A percentile compares a stretch with the other conserved stretches of the same genome.
Conservation (phyloP, 495 filamentous ascomycete species). For the Elaphomyces granulatus region DNA sequence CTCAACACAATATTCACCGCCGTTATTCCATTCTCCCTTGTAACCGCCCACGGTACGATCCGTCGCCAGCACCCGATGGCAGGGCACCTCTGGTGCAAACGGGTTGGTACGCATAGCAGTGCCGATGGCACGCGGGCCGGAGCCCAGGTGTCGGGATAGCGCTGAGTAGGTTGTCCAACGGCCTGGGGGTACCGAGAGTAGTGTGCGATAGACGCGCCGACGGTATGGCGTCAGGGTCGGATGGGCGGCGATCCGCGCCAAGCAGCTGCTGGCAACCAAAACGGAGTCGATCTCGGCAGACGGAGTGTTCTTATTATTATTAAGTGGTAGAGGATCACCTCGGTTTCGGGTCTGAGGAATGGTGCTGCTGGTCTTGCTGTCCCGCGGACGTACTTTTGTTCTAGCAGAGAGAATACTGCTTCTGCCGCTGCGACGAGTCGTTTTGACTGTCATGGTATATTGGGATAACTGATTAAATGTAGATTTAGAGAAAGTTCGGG, state of each 20-base stretch:
- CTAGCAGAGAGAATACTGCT: too few species aligned
- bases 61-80: constrained; percentile 27
- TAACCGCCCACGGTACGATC: constrained; percentile 12
- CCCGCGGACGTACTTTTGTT: too few species aligned
- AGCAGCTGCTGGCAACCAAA: too few species aligned
- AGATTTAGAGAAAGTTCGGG: too few species aligned
- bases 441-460: too few species aligned
- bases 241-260: constrained; percentile 21
- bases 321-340: too few species aligned
- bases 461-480: too few species aligned
- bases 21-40: constrained; percentile 12
- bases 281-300: too few species aligned
- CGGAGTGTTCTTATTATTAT: too few species aligned
- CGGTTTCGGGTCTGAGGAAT: too few species aligned
- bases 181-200: constrained; percentile 56
- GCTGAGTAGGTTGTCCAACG: constrained; percentile 60
- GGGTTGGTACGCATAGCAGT: constrained; percentile 61
- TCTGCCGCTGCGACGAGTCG: too few species aligned
- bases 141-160: constrained; percentile 47
- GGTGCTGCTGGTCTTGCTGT: too few species aligned
- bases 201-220: constrained; percentile 47
- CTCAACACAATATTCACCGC: constrained; percentile 16
- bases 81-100: constrained; percentile 48
- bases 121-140: constrained; percentile 66
- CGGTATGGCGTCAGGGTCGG: constrained; percentile 39